Evolutionary conservation across 495 filamentous ascomycete species (phyloP).

Genomic region (Talaromyces liani): DNA sequence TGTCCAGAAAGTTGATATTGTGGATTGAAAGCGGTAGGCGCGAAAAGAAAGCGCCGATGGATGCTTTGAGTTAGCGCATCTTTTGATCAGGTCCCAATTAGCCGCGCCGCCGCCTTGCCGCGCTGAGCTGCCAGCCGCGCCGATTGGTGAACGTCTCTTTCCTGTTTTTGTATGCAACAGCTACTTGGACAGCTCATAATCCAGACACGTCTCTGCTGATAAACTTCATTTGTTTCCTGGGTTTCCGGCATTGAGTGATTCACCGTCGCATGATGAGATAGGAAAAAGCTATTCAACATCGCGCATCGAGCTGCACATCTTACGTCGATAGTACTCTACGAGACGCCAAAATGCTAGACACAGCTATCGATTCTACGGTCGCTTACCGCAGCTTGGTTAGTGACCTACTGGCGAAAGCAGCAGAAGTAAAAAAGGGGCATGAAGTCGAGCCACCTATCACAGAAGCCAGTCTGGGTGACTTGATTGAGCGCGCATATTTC

Average conservation of each 20-base stretch:
- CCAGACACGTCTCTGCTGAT: background rate
- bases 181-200: background rate
- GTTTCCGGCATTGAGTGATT: background rate
- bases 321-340: background rate
- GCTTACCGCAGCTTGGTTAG: conserved; percentile 49
- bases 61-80: conserved; percentile 8
- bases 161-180: background rate
- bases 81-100: background rate
- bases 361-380: conserved; percentile 47
- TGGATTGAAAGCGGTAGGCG: background rate
- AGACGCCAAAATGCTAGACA: conserved; percentile 36
- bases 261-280: background rate
- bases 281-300: background rate
- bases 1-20: conserved; percentile 2
- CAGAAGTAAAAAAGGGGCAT: conserved; percentile 53
- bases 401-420: conserved; percentile 56
- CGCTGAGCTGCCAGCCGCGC: background rate
- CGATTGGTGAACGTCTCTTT: conserved; percentile 3
- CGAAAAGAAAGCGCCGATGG: conserved; percentile 1
- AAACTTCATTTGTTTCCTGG: background rate
- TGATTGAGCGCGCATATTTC: conserved; percentile 25
- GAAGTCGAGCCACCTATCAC: conserved; percentile 74
- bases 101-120: conserved; percentile 2
- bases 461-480: conserved; percentile 37
- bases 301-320: background rate